Percentiles rank a stretch among this genome's conserved stretches.
Evolutionary conservation across 208 protist species (phyloP).

Genomic region (Leishmania arabica): DNA sequence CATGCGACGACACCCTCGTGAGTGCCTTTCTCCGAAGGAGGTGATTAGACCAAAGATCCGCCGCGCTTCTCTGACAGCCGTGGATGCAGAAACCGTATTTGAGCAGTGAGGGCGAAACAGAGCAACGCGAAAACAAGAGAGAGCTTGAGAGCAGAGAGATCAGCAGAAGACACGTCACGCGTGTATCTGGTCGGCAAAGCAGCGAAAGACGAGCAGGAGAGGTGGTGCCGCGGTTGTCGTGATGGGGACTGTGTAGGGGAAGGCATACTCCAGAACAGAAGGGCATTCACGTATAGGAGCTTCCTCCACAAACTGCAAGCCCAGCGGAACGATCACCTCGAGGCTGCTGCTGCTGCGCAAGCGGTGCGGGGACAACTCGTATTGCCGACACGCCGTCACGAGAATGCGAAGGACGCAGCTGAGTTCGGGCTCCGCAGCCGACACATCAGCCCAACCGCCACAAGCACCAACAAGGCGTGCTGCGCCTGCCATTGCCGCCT

Average conservation of each 20-base stretch:
- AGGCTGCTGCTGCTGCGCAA: background rate
- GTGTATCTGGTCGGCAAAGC: background rate
- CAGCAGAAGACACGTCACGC: background rate
- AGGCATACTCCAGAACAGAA: slow-evolving; percentile 6
- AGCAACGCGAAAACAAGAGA: background rate
- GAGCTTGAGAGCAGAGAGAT: background rate
- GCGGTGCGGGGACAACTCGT: slow-evolving; percentile 1
- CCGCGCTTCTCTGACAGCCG: background rate
- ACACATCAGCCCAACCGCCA: slow-evolving; percentile 1
- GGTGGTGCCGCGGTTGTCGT: background rate
- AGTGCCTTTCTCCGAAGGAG: background rate
- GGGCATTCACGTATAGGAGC: too few relatives aligned
- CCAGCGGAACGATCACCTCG: slow-evolving; percentile 2
- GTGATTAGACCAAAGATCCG: background rate
- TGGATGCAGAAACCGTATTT: too few relatives aligned
- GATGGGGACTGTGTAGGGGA: slow-evolving; percentile 1
- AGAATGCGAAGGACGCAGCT: slow-evolving; percentile 8
- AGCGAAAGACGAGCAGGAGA: slow-evolving; percentile 12
- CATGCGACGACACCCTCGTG: background rate
- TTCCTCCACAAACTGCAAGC: background rate
- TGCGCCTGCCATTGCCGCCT: background rate
- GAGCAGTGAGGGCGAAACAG: background rate
- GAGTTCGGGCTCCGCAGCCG: slow-evolving; percentile 8
- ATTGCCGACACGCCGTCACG: background rate
- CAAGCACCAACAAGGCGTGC: background rate